These are phyloP conservation scores for Agrocybe praecox DNA, from an alignment of 768 basidiomycete genomes.

Conservation along the genomic window DNA sequence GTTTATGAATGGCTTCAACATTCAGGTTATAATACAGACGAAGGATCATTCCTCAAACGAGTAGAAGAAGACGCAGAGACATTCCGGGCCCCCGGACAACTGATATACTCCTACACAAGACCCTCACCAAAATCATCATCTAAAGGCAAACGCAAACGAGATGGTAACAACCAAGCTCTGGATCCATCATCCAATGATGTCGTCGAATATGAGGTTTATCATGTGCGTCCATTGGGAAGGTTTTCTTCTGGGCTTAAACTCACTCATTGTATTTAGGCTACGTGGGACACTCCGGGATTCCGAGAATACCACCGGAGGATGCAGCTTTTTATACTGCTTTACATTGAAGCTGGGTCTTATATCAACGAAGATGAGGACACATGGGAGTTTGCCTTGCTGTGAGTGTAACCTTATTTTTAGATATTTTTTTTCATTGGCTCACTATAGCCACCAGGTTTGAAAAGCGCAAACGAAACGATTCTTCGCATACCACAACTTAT, in stretches of 20 bases:
- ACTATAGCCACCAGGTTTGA: slow-evolving; percentile 62
- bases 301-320: slow-evolving; percentile 88
- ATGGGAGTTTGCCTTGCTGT: slow-evolving; percentile 94
- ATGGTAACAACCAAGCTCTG: slow-evolving; percentile 34
- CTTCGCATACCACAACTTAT: slow-evolving; percentile 61
- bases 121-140: slow-evolving; percentile 37
- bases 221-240: slow-evolving; percentile 53
- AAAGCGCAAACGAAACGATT: slow-evolving; percentile 65
- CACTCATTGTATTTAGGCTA: slow-evolving; percentile 50
- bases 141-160: slow-evolving; percentile 59
- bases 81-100: slow-evolving; percentile 78
- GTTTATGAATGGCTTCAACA: background rate
- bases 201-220: slow-evolving; percentile 88
- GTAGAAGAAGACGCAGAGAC: slow-evolving; percentile 78
- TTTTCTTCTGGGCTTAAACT: background rate
- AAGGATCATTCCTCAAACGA: slow-evolving; percentile 62
- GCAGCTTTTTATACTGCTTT: slow-evolving; percentile 93
- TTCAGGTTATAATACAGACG: slow-evolving; percentile 73
- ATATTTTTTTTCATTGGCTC: background rate
- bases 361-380: slow-evolving; percentile 91
- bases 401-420: slow-evolving; percentile 29
- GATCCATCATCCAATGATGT: slow-evolving; percentile 58
- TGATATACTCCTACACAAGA: slow-evolving; percentile 79
- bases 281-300: slow-evolving; percentile 86
- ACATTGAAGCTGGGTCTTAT: slow-evolving; percentile 95